Conservation (phyloP, 1,284 basidiomycete genomes). For the Leccinum griseonigrum region DNA sequence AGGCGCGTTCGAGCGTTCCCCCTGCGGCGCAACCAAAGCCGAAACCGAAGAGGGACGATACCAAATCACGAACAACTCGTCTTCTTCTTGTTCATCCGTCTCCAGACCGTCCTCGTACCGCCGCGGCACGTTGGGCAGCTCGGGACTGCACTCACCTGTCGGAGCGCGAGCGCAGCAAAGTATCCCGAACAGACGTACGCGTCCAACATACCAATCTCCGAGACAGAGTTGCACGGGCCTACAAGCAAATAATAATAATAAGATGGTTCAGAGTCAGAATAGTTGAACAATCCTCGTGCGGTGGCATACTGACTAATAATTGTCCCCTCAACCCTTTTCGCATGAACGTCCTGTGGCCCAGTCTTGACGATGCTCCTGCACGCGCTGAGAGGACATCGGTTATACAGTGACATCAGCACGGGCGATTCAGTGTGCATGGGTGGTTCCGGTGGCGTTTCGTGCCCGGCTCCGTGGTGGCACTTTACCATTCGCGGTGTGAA, state of each 20-base stretch:
- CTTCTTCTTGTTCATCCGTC: constrained; percentile 73
- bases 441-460: constrained; percentile 45
- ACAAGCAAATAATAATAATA: not conserved
- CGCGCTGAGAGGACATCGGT: constrained; percentile 76
- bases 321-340: constrained; percentile 64
- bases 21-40: not conserved
- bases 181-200: constrained; percentile 79
- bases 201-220: constrained; percentile 63
- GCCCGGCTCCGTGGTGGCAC: constrained; percentile 38
- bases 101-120: constrained; percentile 79
- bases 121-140: constrained; percentile 51
- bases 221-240: constrained; percentile 72
- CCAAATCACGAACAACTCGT: constrained; percentile 72
- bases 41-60: constrained; percentile 42
- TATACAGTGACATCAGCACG: constrained; percentile 64
- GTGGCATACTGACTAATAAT: constrained; percentile 55
- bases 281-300: not conserved
- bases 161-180: constrained; percentile 66
- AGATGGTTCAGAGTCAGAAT: not conserved
- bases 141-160: constrained; percentile 57
- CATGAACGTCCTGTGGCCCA: constrained; percentile 61
- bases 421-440: constrained; percentile 43
- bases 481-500: constrained; percentile 51
- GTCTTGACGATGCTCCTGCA: constrained; percentile 72
- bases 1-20: constrained; percentile 21